Base-by-base conservation (phyloP, 768 basidiomycete species). In the Filobasidium floriforme region DNA sequence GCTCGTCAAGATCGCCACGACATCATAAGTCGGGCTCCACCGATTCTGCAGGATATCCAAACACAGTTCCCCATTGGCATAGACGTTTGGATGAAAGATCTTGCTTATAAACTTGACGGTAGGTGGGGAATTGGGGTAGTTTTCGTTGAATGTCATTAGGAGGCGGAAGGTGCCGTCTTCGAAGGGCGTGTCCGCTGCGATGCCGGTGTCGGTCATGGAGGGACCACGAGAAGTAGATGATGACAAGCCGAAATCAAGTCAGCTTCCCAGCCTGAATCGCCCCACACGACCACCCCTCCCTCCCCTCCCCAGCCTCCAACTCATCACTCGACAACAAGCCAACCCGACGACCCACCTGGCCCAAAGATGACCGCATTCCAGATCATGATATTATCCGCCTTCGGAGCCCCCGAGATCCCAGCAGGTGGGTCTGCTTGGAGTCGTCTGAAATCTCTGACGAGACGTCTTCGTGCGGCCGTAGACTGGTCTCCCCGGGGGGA, bases 351-450 rank as follows among this genome's bases (percentile, higher is more conserved):
- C 88, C 74, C 66, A 92, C 94, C 88, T 79, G 96, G 96, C 1
- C 96, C 96, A 75, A 99, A 98, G 69, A 99, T 99, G 65, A 99
- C 96, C 1, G 96, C 96, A 74, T 99, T 99, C 96, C 96, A 99
- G 18, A 97, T 84, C 92, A 98, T 96, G 79, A 99, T 96, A 78
- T 98, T 98, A 77, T 98, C 96, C 1, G 91, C 88, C 76, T 91
- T 92, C 75, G 96, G 94, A 73, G 91, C 93, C 15, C 94, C 96
- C 4, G 91, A 93, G 71, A 99, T 92, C 7, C 96, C 96, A 62
- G 89, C 88, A 0, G 96, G 96, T 4, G 94, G 93, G 76, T 98
- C 96, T 26, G 87, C 87, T 55, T 91, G 90, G 52, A 99, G 84
- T 28, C 91, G 85, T 81, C 96, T 98, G 81, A 99, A 98, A 81